phyloP scores from a whole-genome alignment of 2,329 filamentous ascomycete genomes.

The Fulvia fulva region DNA sequence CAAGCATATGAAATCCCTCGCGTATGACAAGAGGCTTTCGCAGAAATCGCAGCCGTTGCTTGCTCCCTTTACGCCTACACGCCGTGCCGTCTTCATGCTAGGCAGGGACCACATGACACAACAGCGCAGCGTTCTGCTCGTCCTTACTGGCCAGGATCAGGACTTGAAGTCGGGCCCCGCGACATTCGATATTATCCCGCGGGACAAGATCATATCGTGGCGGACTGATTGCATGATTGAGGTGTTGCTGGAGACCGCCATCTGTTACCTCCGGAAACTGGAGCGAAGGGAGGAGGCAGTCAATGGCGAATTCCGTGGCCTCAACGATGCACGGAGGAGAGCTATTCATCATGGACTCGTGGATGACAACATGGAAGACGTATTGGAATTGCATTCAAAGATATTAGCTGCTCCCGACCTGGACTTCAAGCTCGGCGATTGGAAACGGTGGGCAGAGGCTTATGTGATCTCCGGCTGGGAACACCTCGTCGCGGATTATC shows the following conservation, averaged over 20 bases:
- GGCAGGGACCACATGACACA: not conserved
- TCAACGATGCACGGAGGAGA: not conserved
- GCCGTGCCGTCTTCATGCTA: constrained; percentile 1
- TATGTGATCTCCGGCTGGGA: not conserved
- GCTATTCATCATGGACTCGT: not conserved
- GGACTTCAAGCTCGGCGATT: not conserved
- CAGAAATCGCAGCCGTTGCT: not conserved
- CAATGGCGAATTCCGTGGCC: not conserved
- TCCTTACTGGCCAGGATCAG: constrained; percentile 3
- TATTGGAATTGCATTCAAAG: not conserved
- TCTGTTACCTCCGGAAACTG: not conserved
- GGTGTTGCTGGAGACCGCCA: constrained; percentile 1
- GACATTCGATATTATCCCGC: constrained; percentile 1
- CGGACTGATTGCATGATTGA: not conserved
- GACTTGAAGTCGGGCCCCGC: not conserved
- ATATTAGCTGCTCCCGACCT: not conserved
- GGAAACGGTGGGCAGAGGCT: not conserved
- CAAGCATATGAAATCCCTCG: not conserved
- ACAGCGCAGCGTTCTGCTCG: not conserved
- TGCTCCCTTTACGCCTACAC: not conserved
- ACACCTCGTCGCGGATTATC: not conserved
- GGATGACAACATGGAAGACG: not conserved
- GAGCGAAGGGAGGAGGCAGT: not conserved
- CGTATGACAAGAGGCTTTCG: not conserved
- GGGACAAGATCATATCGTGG: not conserved